Evolutionary conservation across 83 land plant species (phyloP).

Genomic region (Thuja plicata): DNA sequence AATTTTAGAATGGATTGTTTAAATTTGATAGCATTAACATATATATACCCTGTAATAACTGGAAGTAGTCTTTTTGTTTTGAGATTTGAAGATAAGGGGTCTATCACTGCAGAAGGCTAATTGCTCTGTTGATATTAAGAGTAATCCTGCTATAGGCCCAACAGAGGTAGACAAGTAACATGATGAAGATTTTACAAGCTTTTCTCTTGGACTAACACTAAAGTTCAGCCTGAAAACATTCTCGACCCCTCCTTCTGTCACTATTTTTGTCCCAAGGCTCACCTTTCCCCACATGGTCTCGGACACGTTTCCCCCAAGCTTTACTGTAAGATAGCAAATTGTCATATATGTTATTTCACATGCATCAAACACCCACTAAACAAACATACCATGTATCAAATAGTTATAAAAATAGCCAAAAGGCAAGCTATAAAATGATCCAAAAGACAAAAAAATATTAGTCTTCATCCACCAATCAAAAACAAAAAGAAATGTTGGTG

Average conservation of each 20-base stretch:
- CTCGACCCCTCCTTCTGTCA: constrained; percentile 47
- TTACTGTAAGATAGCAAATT: constrained; percentile 24
- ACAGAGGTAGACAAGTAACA: constrained; percentile 60
- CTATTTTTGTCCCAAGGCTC: constrained; percentile 49
- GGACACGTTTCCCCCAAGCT: constrained; percentile 41
- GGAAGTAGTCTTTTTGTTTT: constrained; percentile 11
- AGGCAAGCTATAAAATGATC: too few species aligned
- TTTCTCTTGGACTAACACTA: constrained; percentile 33
- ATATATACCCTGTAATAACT: constrained; percentile 37
- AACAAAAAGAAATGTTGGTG: too few species aligned
- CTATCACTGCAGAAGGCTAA: constrained; percentile 59
- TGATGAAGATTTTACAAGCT: constrained; percentile 49
- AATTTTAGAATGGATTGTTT: too few species aligned
- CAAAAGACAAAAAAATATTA: too few species aligned
- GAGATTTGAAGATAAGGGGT: constrained; percentile 28
- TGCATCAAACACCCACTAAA: not conserved
- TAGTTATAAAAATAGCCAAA: too few species aligned
- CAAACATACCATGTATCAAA: too few species aligned
- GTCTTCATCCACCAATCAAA: too few species aligned
- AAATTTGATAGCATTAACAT: too few species aligned
- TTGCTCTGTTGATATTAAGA: constrained; percentile 52
- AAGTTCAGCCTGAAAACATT: constrained; percentile 42
- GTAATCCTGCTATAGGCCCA: constrained; percentile 58
- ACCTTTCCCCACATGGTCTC: constrained; percentile 56
- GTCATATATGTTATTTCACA: not conserved